These are phyloP conservation scores for Thymus quinquecostatus DNA, from an alignment of 257 asterid genomes.

Conservation along the genomic window DNA sequence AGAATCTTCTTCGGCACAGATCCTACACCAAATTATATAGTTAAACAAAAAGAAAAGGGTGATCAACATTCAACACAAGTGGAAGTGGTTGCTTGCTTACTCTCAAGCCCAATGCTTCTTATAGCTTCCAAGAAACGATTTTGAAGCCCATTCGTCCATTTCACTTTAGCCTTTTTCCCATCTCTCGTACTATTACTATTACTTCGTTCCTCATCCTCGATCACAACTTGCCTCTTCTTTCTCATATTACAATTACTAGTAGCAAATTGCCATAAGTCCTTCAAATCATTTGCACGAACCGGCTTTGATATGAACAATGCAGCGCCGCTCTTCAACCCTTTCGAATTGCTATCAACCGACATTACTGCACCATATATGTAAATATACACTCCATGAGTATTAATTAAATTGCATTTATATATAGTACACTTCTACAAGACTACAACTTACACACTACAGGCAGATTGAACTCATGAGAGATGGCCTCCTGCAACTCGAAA, in stretches of 20 bases:
- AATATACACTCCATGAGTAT: neutral
- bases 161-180: slow-evolving; percentile 41
- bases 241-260: neutral
- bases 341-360: slow-evolving; percentile 49
- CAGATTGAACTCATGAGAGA: slow-evolving; percentile 51
- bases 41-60: too few species aligned
- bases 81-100: slow-evolving; percentile 38
- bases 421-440: too few species aligned
- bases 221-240: slow-evolving; percentile 25
- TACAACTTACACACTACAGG: slow-evolving; percentile 62
- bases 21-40: slow-evolving; percentile 35
- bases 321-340: slow-evolving; percentile 52
- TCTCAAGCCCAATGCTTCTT: slow-evolving; percentile 50
- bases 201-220: too few species aligned
- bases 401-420: too few species aligned
- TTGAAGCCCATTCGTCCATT: slow-evolving; percentile 60
- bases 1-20: slow-evolving; percentile 61
- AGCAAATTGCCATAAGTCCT: slow-evolving; percentile 56
- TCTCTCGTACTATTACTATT: too few species aligned
- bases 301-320: slow-evolving; percentile 54
- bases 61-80: too few species aligned
- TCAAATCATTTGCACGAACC: slow-evolving; percentile 43
- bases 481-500: slow-evolving; percentile 48
- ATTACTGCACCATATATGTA: slow-evolving; percentile 42
- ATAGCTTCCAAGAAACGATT: slow-evolving; percentile 63